phyloP scores from a whole-genome alignment of 179 eudicot genomes.

The Beta corolliflora region DNA sequence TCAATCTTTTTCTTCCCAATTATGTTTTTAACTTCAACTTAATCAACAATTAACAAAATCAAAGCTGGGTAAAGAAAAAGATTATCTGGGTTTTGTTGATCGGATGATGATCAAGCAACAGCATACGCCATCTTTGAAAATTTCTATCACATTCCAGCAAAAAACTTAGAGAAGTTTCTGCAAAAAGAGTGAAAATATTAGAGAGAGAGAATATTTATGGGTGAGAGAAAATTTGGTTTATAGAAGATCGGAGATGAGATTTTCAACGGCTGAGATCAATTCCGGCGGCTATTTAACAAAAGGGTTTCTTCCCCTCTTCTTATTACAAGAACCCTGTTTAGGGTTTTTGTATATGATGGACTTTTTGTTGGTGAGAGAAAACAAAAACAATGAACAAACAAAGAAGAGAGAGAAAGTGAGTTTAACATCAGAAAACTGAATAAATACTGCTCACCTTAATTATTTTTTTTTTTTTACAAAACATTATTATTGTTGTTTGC shows the following conservation, averaged over 20 bases:
- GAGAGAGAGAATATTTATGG: neutral
- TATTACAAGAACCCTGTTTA: constrained; percentile 40
- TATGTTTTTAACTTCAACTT: constrained; percentile 12
- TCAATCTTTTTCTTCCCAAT: constrained; percentile 23
- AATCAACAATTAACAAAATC: constrained; percentile 18
- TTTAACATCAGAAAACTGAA: constrained; percentile 6
- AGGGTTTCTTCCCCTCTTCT: constrained; percentile 15
- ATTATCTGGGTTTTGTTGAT: constrained; percentile 30
- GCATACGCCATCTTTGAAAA: constrained; percentile 20
- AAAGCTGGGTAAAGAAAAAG: constrained; percentile 4
- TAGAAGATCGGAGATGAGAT: constrained; percentile 14
- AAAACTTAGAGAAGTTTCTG: neutral
- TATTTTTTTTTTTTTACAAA: constrained; percentile 9
- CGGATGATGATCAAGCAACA: constrained; percentile 36
- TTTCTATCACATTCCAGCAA: constrained; percentile 19
- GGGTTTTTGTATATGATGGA: constrained; percentile 39
- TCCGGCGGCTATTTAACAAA: constrained; percentile 40
- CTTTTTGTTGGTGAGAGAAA: constrained; percentile 6
- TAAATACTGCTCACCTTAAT: constrained; percentile 16
- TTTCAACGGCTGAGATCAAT: constrained; percentile 33
- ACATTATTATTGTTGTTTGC: constrained; percentile 26
- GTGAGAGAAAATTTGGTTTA: neutral
- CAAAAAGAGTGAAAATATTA: neutral
- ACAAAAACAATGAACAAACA: neutral
- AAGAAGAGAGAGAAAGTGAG: constrained; percentile 2